Evolutionary conservation across 176 grass and related monocot species (phyloP), one percentile per base, ranked within the genome.

Genomic region (Eragrostis curvula): DNA sequence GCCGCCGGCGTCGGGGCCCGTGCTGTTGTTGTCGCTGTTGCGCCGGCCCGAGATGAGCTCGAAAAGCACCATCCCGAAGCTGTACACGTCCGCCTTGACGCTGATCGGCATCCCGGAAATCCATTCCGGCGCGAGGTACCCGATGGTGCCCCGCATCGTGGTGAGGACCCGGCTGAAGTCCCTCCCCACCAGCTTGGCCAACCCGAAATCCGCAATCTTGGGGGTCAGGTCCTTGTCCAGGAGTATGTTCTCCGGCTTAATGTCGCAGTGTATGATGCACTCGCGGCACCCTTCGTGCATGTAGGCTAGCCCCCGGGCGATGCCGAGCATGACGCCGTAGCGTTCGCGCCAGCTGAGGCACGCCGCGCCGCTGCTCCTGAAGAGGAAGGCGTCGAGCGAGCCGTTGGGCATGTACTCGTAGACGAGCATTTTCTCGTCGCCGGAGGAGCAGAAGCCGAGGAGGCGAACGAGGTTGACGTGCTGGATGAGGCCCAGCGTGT

Each of bases 371-470:
- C 50, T 0, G 18, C 41, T 12, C 32, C 32, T 36, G 67, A 60
- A 71, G 23, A 81, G 79, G 79, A 21, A 45, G 10, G 24, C n/a
- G 25, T 85, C 53, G 3, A 78, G 74, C 0, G 85, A 81, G 40
- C 85, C 77, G 60, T 86, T 80, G 48, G 69, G 60, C 84, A 86
- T 86, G 84, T 86, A 80, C 68, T 86, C 84, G 76, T 86, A 80
- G 1, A 86, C 84, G 21, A 86, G 85, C 59, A 87, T 16, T 70
- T 69, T 87, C 13, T 84, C 25, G 18, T 55, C 17, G 4, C 13
- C 43, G 14, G 83, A 40, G 0, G 74, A 85, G 83, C 83, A 71
- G 66, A 85, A 83, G 2, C 70, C 81, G 6, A 83, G 18, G 57
- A 83, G 80, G 12, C 29, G 70, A 57, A 83, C 81, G 70, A 83